Evolutionary conservation across 371 early-diverging fungal species (phyloP), one percentile per base, ranked within the genome.

Genomic region (Syncephalastrum monosporum): DNA sequence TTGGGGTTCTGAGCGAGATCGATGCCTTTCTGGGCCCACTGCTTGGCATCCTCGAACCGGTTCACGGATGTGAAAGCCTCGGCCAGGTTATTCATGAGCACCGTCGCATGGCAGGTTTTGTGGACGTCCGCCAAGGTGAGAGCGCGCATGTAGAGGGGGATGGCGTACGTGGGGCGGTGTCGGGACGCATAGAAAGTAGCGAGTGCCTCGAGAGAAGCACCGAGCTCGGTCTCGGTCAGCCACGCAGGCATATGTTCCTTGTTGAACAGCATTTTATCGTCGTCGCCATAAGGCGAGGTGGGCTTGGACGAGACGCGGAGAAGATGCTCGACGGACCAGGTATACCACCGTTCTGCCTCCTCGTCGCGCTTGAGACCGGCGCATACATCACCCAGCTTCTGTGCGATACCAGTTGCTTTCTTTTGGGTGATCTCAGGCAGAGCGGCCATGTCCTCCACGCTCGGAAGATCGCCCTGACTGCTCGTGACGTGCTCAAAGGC

Each of bases 1-100:
- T 76, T 79, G 21, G 76, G 79, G 50, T 82, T 79, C 43, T 77
- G 71, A 4, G 69, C 79, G 13, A 83, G 56, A 48, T 82, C 81
- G 25, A 84, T 55, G 13, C 84, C 86, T 12, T 71, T 68, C 57
- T 84, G 78, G 1, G 81, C 83, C 86, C 86, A 86, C 3, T 75
- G 64, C 42, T 73, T 72, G 16, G 86, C 86, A 50, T 83, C 83
- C 21, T 82, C 79, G 41, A 76, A 57, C 19, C 78, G 64, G 3
- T 79, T 77, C 42, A 84, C 54, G 12, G 74, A 75, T 17, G 81
- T 75, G 65, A 78, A 83, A 7, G 73, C 70, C 33, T 86, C 84
- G n/a, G 83, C 73, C 42, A 86, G 60, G 54, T 86, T 86, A 59
- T 83, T 82, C 84, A 84, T 86, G 47, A 81, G 47, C 1, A 81